Conservation (phyloP, 192 early-diverging fungal species). For the Gamsiella multidivaricata region DNA sequence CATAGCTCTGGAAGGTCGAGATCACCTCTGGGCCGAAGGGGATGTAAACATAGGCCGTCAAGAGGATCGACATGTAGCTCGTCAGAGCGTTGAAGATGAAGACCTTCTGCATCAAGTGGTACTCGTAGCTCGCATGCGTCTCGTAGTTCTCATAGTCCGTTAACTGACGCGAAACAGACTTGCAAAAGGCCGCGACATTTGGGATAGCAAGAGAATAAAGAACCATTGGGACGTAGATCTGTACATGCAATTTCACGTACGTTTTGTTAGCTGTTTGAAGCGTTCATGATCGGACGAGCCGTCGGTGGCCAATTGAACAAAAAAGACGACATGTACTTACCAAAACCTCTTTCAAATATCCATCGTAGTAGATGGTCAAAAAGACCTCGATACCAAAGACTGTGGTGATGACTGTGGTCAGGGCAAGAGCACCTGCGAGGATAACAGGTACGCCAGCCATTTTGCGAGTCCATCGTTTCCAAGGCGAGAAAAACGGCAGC, state of each 20-base stretch:
- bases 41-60: conserved; percentile 91
- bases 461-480: conserved; percentile 75
- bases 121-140: conserved; percentile 75
- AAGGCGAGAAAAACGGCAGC: conserved; percentile 76
- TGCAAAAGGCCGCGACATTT: conserved; percentile 74
- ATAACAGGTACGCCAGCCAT: conserved; percentile 68
- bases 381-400: conserved; percentile 84
- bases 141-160: conserved; percentile 89
- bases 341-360: conserved; percentile 72
- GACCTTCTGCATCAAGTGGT: conserved; percentile 82
- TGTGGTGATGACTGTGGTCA: conserved; percentile 70
- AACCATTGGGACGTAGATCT: conserved; percentile 78
- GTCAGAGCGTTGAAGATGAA: conserved; percentile 89
- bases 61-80: conserved; percentile 84
- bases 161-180: conserved; percentile 64
- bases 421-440: conserved; percentile 64
- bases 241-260: no score
- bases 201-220: conserved; percentile 82
- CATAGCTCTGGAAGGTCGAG: conserved; percentile 57
- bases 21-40: conserved; percentile 81
- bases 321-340: conserved; percentile 32
- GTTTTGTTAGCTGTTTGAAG: no score
- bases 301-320: background rate
- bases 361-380: conserved; percentile 83
- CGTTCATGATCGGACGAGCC: no score